Base-by-base conservation (phyloP, 1,139 yeast species). In the Magnusiomyces tetraspermus region DNA sequence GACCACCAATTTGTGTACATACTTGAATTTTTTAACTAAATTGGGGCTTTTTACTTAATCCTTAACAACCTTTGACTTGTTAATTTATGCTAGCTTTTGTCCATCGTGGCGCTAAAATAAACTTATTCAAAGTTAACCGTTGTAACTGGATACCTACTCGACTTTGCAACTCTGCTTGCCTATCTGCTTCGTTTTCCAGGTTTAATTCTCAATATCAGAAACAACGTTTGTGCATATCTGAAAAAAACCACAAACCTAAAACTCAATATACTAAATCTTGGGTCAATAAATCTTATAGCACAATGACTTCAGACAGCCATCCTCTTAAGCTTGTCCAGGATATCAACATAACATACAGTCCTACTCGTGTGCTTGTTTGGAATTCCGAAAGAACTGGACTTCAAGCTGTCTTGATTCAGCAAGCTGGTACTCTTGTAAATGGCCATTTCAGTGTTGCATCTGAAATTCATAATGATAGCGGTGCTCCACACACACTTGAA, bases 381-480 rank as follows among this genome's bases (percentile, higher is more conserved):
- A 71, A 73, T 52, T 85, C 95, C 1, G 60, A 67, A 21, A 74
- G 92, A 54, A 88, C 97, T 0, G 96, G 96, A 0, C 76, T 92
- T 36, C 94, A 86, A 66, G 70, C 90, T 36, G 83, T 85, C 6
- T 77, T 87, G 59, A 76, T 92, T 47, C 77, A 84, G 64, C 87
- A 85, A 63, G 83, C 89, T 19, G 83, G 95, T 1, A 97, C 98
- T 1, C 76, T 89, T 33, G 97, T 94, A 3, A 82, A 83, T 63
- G 98, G 98, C 13, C 85, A 85, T 65, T 89, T 94, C 67, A 94
- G 96, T 0, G 95, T 92, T 5, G 97, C 96, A 15, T 89, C 97
- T 0, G 97, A 92, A 65, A 86, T 88, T 52, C 73, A 76, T 30
- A 80, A 87, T 65, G 94, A 90, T 66, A 79, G 92, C 21, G 99